A percentile compares a stretch with the other conserved stretches of the same genome.
Evolutionary conservation across 352 stramenopile genomes (phyloP).

Genomic region (Globisporangium polare): DNA sequence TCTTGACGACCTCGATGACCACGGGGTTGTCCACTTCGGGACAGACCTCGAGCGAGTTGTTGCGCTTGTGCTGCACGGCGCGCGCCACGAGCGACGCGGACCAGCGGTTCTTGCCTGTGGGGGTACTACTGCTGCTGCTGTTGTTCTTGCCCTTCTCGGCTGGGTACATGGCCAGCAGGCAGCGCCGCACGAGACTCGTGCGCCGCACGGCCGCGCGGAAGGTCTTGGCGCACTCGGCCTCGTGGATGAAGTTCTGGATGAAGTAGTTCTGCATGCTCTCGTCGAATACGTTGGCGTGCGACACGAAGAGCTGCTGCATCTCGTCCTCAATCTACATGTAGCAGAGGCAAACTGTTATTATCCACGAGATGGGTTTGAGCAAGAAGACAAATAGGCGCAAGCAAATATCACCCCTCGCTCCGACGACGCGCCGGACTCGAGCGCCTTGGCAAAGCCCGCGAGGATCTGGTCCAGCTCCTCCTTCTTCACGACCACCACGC

Average conservation of each 20-base stretch:
- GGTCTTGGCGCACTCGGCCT: constrained; percentile 61
- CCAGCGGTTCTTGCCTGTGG: constrained; percentile 32
- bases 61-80: constrained; percentile 24
- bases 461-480: constrained; percentile 60
- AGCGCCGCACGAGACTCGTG: constrained; percentile 71
- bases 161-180: constrained; percentile 69
- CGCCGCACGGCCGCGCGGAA: constrained; percentile 63
- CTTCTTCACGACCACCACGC: constrained; percentile 32
- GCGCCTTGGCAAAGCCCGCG: constrained; percentile 47
- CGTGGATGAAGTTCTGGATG: constrained; percentile 84
- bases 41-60: constrained; percentile 44
- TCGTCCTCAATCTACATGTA: constrained; percentile 44
- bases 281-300: constrained; percentile 81
- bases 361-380: neutral
- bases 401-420: constrained; percentile 32
- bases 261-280: constrained; percentile 85
- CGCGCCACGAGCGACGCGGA: constrained; percentile 26
- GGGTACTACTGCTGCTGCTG: neutral
- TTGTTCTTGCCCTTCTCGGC: constrained; percentile 26
- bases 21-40: constrained; percentile 44
- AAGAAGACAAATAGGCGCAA: neutral
- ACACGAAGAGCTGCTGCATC: constrained; percentile 71
- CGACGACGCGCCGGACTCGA: constrained; percentile 40
- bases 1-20: constrained; percentile 46
- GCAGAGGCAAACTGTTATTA: neutral